Evolutionary conservation across 352 stramenopile species (phyloP).

Genomic region (Globisporangium nagaii): DNA sequence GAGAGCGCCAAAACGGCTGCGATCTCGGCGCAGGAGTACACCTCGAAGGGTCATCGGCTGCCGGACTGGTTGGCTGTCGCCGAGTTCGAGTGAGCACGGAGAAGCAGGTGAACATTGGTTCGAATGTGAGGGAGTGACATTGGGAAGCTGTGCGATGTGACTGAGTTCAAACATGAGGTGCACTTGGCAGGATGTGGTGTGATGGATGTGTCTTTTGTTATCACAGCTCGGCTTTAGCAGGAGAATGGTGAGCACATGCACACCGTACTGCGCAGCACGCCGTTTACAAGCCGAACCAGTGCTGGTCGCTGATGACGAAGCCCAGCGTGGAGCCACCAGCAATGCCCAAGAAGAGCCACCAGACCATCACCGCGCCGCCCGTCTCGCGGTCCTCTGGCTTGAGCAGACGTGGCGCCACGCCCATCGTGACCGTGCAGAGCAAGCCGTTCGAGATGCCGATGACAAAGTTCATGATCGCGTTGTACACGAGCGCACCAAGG

Average conservation of each 20-base stretch:
- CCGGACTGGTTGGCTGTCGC: conserved; percentile 68
- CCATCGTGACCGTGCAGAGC: conserved; percentile 61
- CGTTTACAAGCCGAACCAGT: conserved; percentile 38
- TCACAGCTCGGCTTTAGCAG: too few species aligned
- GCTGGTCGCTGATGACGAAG: conserved; percentile 43
- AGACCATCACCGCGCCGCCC: conserved; percentile 49
- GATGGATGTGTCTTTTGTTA: too few species aligned
- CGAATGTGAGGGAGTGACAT: too few species aligned
- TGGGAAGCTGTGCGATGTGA: too few species aligned
- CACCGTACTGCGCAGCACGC: too few species aligned
- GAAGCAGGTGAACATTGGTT: neutral
- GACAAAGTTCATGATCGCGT: conserved; percentile 40
- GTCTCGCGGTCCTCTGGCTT: conserved; percentile 51
- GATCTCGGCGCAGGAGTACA: conserved; percentile 58
- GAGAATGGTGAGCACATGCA: too few species aligned
- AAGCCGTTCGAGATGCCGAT: conserved; percentile 51
- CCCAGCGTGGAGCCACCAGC: conserved; percentile 37
- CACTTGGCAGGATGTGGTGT: too few species aligned
- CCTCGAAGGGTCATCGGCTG: conserved; percentile 18
- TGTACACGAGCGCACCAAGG: conserved; percentile 26
- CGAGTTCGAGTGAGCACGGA: conserved; percentile 16
- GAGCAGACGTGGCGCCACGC: conserved; percentile 38
- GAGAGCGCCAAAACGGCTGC: conserved; percentile 30
- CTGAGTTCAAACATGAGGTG: too few species aligned
- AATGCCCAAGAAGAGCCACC: conserved; percentile 53